Evolutionary conservation across 2,329 filamentous ascomycete genomes (phyloP).

Genomic region (Orbilia brochopaga): DNA sequence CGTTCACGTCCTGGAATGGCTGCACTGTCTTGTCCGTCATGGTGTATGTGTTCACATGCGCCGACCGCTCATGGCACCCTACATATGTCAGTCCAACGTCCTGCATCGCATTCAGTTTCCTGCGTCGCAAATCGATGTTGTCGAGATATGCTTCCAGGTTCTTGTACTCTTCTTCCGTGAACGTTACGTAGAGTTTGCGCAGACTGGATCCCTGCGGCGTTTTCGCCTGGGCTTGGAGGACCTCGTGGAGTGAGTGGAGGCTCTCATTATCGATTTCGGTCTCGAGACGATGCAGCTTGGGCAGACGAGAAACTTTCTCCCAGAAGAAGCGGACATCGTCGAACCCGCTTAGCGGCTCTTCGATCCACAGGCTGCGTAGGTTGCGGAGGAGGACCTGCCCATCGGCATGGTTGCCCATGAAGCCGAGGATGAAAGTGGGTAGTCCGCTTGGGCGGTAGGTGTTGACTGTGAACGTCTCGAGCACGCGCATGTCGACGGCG

Average conservation of each 20-base stretch:
- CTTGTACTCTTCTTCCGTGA: slow-evolving; percentile 49
- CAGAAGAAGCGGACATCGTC: slow-evolving; percentile 44
- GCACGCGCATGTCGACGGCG: slow-evolving; percentile 39
- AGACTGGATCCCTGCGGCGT: slow-evolving; percentile 17
- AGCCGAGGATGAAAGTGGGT: slow-evolving; percentile 43
- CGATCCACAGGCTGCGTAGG: slow-evolving; percentile 44
- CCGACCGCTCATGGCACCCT: slow-evolving; percentile 42
- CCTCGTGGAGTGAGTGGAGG: slow-evolving; percentile 29
- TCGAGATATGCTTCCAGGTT: slow-evolving; percentile 43
- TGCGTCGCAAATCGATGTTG: slow-evolving; percentile 41
- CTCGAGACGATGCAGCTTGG: slow-evolving; percentile 33
- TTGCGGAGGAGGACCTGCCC: slow-evolving; percentile 40
- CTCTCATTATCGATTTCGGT: slow-evolving; percentile 46
- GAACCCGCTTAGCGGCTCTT: slow-evolving; percentile 39
- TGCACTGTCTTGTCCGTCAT: slow-evolving; percentile 49
- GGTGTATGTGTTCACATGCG: slow-evolving; percentile 48
- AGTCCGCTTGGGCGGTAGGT: slow-evolving; percentile 43
- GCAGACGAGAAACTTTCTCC: slow-evolving; percentile 35
- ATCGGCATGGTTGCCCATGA: slow-evolving; percentile 40
- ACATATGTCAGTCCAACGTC: slow-evolving; percentile 42
- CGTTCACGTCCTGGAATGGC: slow-evolving; percentile 48
- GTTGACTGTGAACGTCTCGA: slow-evolving; percentile 41
- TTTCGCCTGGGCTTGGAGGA: slow-evolving; percentile 22
- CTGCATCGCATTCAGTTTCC: slow-evolving; percentile 47
- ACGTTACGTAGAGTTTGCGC: slow-evolving; percentile 41